Evolutionary conservation across 2,329 filamentous ascomycete species (phyloP).

Genomic region (Neonectria punicea): DNA sequence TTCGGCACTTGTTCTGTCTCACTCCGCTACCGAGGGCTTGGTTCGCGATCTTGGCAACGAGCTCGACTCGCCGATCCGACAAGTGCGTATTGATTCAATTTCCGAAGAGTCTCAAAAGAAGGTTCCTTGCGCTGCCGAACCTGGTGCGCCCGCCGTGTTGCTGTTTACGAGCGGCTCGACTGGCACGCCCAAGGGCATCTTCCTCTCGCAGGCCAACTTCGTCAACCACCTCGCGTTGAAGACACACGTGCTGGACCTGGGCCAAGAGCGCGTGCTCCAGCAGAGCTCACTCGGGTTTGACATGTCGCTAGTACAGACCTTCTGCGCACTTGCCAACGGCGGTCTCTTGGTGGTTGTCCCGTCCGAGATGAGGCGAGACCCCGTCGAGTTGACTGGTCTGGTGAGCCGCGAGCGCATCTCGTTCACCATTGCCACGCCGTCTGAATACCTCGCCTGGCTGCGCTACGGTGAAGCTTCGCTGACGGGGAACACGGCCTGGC

Average conservation of each 20-base stretch:
- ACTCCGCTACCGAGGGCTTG: conserved; percentile 3
- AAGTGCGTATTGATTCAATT: conserved; percentile 1
- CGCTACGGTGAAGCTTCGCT: conserved; percentile 28
- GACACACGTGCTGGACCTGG: conserved; percentile 28
- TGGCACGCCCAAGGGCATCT: conserved; percentile 54
- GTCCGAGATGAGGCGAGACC: conserved; percentile 40
- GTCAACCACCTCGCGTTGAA: conserved; percentile 43
- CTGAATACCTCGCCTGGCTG: conserved; percentile 52
- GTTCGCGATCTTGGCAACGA: neutral
- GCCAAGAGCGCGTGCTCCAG: conserved; percentile 47
- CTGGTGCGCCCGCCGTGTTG: conserved; percentile 38
- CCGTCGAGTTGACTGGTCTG: conserved; percentile 47
- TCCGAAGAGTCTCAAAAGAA: conserved; percentile 15
- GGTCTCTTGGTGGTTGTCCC: conserved; percentile 51
- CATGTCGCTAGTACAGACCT: conserved; percentile 51
- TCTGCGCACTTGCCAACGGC: conserved; percentile 49
- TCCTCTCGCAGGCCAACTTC: conserved; percentile 45
- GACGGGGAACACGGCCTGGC: conserved; percentile 6
- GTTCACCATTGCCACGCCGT: conserved; percentile 52
- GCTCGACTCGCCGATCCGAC: neutral
- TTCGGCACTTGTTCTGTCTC: conserved; percentile 43
- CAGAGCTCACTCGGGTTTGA: conserved; percentile 56
- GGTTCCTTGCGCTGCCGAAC: neutral
- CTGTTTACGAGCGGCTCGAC: conserved; percentile 50
- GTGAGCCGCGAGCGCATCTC: conserved; percentile 51